Conservation (phyloP, 163 green algal genomes). For the Coccomyxa subellipsoidea region DNA sequence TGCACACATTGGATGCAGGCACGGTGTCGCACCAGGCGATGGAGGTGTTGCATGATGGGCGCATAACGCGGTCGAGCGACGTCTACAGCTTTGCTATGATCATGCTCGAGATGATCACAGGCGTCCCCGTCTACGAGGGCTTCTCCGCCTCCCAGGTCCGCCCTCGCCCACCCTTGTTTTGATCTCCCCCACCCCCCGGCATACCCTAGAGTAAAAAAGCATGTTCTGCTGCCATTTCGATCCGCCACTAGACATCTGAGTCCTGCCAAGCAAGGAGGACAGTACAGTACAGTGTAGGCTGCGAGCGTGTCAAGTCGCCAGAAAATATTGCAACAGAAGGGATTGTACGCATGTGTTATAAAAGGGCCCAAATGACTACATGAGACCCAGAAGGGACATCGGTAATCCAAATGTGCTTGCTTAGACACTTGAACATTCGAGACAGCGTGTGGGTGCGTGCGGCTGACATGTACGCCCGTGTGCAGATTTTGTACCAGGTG, state of each 20-base stretch:
- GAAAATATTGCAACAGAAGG: too few relatives aligned
- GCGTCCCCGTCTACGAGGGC: constrained; percentile 14
- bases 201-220: not conserved
- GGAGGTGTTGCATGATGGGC: constrained; percentile 32
- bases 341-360: too few relatives aligned
- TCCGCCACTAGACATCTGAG: too few relatives aligned
- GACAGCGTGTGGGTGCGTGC: not conserved
- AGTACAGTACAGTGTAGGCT: too few relatives aligned
- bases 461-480: not conserved
- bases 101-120: constrained; percentile 25
- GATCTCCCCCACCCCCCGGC: not conserved
- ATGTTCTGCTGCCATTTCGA: not conserved
- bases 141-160: constrained; percentile 8
- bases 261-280: too few relatives aligned
- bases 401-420: too few relatives aligned
- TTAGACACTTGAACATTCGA: too few relatives aligned
- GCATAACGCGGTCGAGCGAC: constrained; percentile 27
- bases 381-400: too few relatives aligned
- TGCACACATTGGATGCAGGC: constrained; percentile 25
- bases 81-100: constrained; percentile 43
- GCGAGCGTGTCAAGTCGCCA: too few relatives aligned
- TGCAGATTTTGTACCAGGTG: not conserved
- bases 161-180: not conserved
- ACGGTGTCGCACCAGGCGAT: constrained; percentile 34
- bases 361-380: too few relatives aligned